Conservation (phyloP, 148 eudicot species). For the Oxyria digyna region DNA sequence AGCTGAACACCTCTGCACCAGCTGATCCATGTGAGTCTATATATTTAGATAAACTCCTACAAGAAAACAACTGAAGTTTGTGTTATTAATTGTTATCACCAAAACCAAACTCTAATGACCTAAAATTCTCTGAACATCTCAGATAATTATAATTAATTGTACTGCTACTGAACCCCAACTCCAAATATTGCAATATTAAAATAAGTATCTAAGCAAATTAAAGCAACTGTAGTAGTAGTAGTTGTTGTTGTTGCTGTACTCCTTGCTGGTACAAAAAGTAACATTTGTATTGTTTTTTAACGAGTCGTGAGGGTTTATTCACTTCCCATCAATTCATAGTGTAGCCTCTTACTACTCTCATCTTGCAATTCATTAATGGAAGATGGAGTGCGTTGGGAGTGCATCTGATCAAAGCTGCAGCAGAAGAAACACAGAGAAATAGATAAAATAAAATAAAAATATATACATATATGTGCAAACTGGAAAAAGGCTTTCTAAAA, state of each 20-base stretch:
- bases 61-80: background rate
- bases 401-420: background rate
- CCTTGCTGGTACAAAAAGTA: background rate
- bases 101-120: background rate
- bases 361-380: conserved; percentile 1
- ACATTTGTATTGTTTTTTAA: background rate
- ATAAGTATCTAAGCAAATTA: background rate
- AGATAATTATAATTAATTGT: background rate
- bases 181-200: background rate
- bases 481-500: background rate
- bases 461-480: background rate
- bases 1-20: background rate
- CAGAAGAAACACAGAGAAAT: background rate
- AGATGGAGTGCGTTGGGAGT: background rate
- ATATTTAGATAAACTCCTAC: background rate
- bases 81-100: background rate
- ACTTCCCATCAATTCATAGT: background rate
- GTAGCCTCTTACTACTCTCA: background rate
- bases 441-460: background rate
- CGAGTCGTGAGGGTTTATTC: background rate
- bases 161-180: background rate
- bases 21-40: background rate
- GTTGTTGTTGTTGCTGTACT: background rate
- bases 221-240: background rate
- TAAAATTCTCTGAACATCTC: background rate